Evolutionary conservation across 2,329 filamentous ascomycete genomes (phyloP).

Genomic region (Apiospora arundinis): DNA sequence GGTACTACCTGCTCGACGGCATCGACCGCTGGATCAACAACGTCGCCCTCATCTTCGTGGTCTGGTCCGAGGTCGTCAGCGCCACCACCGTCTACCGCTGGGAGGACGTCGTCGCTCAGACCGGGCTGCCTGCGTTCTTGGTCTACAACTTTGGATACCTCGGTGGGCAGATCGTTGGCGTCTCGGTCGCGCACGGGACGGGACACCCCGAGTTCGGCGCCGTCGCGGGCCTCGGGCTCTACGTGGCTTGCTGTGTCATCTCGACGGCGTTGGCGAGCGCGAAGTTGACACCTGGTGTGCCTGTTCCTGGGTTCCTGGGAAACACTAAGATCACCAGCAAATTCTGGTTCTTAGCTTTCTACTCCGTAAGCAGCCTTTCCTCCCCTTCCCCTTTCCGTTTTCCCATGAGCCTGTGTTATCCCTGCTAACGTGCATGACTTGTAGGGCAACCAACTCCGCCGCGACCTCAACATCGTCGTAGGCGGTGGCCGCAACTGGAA

Average conservation of each 20-base stretch:
- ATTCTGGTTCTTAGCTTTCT: slow-evolving; percentile 61
- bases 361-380: slow-evolving; percentile 57
- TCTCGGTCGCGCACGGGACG: slow-evolving; percentile 55
- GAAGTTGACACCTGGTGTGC: slow-evolving; percentile 43
- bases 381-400: not conserved
- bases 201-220: slow-evolving; percentile 51
- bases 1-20: slow-evolving; percentile 60
- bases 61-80: slow-evolving; percentile 58
- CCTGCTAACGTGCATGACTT: not conserved
- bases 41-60: slow-evolving; percentile 59
- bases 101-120: slow-evolving; percentile 51
- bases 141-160: slow-evolving; percentile 60
- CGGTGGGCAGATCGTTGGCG: slow-evolving; percentile 57
- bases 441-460: slow-evolving; percentile 61
- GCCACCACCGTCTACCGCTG: slow-evolving; percentile 61
- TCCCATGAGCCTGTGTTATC: not conserved
- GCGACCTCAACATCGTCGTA: slow-evolving; percentile 61
- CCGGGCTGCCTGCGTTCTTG: slow-evolving; percentile 50
- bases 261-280: slow-evolving; percentile 47
- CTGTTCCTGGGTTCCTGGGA: slow-evolving; percentile 50
- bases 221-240: slow-evolving; percentile 60
- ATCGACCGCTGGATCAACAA: slow-evolving; percentile 64
- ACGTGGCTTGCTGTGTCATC: slow-evolving; percentile 46
- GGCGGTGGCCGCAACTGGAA: slow-evolving; percentile 61
- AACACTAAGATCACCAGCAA: slow-evolving; percentile 44